Evolutionary conservation across 1,139 yeast species (phyloP), one percentile per base, ranked within the genome.

Genomic region (Nakaseomyces bracarensis): DNA sequence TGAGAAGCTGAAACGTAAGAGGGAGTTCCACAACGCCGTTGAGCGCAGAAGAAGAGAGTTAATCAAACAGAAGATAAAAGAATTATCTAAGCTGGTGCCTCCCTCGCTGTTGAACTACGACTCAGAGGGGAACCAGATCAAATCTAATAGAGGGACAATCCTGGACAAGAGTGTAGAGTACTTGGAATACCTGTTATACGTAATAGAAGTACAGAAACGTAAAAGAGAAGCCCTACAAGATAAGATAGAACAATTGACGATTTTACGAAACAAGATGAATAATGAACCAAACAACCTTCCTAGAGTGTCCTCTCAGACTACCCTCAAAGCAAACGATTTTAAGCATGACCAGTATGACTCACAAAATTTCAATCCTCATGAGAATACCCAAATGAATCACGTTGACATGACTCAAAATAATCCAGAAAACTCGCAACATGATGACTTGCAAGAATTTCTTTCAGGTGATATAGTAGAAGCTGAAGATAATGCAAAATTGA

Each of bases 11-110:
- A 73, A 74, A 49, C 71, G 91, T 53, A 71, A 89, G 52, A 67
- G 87, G 49, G 89, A 82, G 55, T 77, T 82, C 52, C 93, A 82
- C 56, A 82, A 82, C 57, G 91, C 87, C 1, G 93, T 82, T 4
- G 93, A 82, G 59, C 69, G 91, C 56, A 71, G 89, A 58, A 70
- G 93, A 59, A 69, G 93, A 51, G 93, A 82, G 55, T 66, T 82
- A 51, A 82, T 82, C 50, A 82, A 82, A 58, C 83, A 79, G 54
- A 74, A 82, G 52, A 82, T 82, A 46, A 79, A 80, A 56, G 89
- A 81, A 49, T 63, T 82, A 49, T 86, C 89, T 1, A 62, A 71
- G 25, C 67, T 82, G 38, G 84, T 82, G 0, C 93, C 93, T 0
- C 86, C 86, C 1, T 71, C 83, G 3, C 60, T 82, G 50, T 61